These are phyloP conservation scores for Helenozyma baotianmanensis DNA, from an alignment of 805 yeast species.

Conservation along the genomic window DNA sequence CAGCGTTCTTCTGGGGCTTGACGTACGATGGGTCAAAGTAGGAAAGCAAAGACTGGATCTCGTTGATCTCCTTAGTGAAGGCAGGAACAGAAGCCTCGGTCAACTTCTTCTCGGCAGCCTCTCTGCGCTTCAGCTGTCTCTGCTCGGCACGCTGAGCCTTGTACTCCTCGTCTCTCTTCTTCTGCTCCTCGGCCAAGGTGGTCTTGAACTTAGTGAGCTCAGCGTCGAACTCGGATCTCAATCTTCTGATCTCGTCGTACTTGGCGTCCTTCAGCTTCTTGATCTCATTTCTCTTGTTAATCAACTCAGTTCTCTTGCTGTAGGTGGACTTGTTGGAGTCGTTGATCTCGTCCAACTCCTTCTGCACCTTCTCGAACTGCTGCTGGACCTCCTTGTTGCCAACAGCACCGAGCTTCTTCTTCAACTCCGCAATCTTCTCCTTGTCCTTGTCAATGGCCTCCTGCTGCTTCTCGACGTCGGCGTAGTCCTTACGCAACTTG, in stretches of 20 bases:
- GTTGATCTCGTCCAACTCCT: constrained; percentile 64
- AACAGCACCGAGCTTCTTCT: constrained; percentile 55
- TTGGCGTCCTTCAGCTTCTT: constrained; percentile 65
- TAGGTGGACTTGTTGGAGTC: constrained; percentile 54
- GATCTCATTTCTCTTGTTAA: constrained; percentile 61
- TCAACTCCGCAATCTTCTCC: constrained; percentile 68
- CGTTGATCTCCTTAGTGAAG: constrained; percentile 68
- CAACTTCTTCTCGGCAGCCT: constrained; percentile 60
- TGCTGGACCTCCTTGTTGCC: constrained; percentile 63
- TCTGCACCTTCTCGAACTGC: constrained; percentile 64
- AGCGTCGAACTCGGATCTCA: constrained; percentile 70
- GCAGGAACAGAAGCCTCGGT: constrained; percentile 80
- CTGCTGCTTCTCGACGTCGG: constrained; percentile 68
- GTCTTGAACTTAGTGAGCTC: constrained; percentile 68
- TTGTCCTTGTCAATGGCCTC: constrained; percentile 75
- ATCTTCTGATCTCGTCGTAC: constrained; percentile 61
- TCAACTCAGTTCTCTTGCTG: constrained; percentile 62
- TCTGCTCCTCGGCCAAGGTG: constrained; percentile 63
- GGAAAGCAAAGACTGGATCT: constrained; percentile 66
- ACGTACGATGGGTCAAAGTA: constrained; percentile 78
- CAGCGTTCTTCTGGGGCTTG: constrained; percentile 42
- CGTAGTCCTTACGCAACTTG: constrained; percentile 75
- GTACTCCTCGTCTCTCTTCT: constrained; percentile 66
- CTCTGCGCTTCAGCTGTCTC: constrained; percentile 50
- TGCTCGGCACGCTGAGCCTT: constrained; percentile 49